Evolutionary conservation across 306 rosid genomes (phyloP).

Genomic region (Vicia villosa): DNA sequence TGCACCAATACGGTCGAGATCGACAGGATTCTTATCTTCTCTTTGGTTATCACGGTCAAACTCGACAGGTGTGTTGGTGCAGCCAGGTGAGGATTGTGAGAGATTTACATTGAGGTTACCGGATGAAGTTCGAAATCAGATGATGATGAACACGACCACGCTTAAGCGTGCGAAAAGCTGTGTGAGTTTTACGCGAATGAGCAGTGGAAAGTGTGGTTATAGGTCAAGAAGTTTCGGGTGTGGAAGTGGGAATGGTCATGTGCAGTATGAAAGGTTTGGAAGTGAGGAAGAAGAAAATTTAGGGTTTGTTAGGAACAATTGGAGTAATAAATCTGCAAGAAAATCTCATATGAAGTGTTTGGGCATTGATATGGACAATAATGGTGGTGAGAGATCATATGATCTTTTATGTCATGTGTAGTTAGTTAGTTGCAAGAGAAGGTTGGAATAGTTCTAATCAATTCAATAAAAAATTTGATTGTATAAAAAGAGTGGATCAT

Average conservation of each 20-base stretch:
- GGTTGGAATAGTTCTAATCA: neutral
- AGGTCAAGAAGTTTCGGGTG: constrained; percentile 51
- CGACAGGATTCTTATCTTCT: constrained; percentile 42
- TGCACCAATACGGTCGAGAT: constrained; percentile 44
- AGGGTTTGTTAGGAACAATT: constrained; percentile 28
- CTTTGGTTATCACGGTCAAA: constrained; percentile 39
- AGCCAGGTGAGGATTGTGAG: constrained; percentile 49
- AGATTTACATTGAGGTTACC: constrained; percentile 72
- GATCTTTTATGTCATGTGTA: constrained; percentile 20
- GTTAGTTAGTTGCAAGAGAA: neutral
- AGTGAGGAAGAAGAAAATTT: constrained; percentile 34
- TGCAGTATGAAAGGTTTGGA: constrained; percentile 36
- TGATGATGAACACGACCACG: neutral
- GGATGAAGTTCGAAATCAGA: constrained; percentile 35
- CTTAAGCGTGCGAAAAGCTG: constrained; percentile 55
- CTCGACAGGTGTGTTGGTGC: constrained; percentile 41
- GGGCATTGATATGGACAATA: neutral
- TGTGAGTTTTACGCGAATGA: constrained; percentile 56
- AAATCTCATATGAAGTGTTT: constrained; percentile 19
- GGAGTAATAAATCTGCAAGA: constrained; percentile 8
- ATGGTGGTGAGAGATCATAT: constrained; percentile 7
- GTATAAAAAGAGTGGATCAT: neutral
- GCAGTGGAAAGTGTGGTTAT: constrained; percentile 54
- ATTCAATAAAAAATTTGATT: neutral
- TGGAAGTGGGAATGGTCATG: constrained; percentile 28